These are phyloP conservation scores for Phialophora expanda DNA, from an alignment of 2,329 filamentous ascomycete genomes.

Conservation along the genomic window DNA sequence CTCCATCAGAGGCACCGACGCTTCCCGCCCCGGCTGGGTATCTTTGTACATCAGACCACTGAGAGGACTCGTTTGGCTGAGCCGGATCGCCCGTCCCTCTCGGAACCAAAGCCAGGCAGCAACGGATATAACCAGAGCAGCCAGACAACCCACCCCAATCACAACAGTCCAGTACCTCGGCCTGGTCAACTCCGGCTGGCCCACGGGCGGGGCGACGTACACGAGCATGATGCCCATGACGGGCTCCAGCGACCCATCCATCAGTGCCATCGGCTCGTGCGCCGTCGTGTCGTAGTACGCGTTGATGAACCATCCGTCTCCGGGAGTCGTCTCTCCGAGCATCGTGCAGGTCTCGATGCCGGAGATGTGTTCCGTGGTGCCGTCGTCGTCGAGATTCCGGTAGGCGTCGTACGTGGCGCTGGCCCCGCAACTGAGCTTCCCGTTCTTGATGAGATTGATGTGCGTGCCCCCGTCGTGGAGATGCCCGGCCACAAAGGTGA, in stretches of 20 bases:
- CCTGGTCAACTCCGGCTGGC: background rate
- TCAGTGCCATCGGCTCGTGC: conserved; percentile 24
- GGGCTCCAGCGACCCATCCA: conserved; percentile 28
- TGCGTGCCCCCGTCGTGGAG: conserved; percentile 30
- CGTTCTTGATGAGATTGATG: conserved; percentile 24
- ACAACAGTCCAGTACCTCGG: conserved; percentile 10
- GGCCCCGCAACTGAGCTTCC: conserved; percentile 13
- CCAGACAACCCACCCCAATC: conserved; percentile 3
- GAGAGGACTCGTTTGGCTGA: background rate
- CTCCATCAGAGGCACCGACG: conserved; percentile 14
- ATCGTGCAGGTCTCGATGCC: conserved; percentile 17
- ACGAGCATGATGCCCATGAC: conserved; percentile 30
- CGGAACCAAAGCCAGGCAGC: conserved; percentile 13
- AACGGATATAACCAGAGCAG: background rate
- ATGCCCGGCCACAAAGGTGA: conserved; percentile 24
- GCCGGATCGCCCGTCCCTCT: background rate
- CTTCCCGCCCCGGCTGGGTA: background rate
- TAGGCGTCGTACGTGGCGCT: conserved; percentile 15
- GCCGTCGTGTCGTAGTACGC: conserved; percentile 26
- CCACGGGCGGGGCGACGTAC: conserved; percentile 13
- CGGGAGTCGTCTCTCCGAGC: background rate
- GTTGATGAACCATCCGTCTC: conserved; percentile 21
- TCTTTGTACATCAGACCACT: conserved; percentile 1
- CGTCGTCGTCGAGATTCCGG: background rate
- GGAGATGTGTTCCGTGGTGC: conserved; percentile 23